These are phyloP conservation scores for Ustilago trichophora DNA, from an alignment of 1,284 basidiomycete genomes.

Conservation along the genomic window DNA sequence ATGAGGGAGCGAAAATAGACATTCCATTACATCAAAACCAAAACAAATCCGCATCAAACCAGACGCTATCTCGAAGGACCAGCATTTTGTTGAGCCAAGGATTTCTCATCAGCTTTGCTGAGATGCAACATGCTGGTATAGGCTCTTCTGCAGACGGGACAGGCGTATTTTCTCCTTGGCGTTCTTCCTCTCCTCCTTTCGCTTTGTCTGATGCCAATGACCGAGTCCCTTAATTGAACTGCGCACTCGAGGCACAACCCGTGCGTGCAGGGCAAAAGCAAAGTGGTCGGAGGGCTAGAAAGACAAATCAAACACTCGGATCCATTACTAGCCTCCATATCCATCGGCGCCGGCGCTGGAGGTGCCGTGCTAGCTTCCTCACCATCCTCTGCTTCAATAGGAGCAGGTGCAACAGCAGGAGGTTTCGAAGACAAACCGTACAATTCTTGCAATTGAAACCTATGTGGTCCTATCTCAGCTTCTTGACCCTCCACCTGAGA, in stretches of 20 bases:
- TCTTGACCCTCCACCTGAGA: constrained; percentile 60
- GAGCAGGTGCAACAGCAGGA: constrained; percentile 32
- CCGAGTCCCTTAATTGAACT: constrained; percentile 60
- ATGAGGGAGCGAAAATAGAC: too few relatives aligned
- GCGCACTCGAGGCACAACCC: constrained; percentile 64
- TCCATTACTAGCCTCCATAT: constrained; percentile 42
- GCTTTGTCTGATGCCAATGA: constrained; percentile 48
- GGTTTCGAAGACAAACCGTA: constrained; percentile 58
- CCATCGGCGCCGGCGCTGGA: constrained; percentile 18
- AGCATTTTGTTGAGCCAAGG: constrained; percentile 29
- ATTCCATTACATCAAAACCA: too few relatives aligned
- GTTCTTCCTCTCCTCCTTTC: constrained; percentile 59
- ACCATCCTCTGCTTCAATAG: constrained; percentile 14
- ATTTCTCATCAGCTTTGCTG: constrained; percentile 54
- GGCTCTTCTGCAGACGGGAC: constrained; percentile 61
- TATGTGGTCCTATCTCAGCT: constrained; percentile 60
- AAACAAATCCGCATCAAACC: too few relatives aligned
- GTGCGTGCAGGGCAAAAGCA: constrained; percentile 65
- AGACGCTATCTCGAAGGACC: too few relatives aligned
- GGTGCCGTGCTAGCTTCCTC: constrained; percentile 17
- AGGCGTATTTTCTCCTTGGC: constrained; percentile 59
- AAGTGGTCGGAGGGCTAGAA: constrained; percentile 54
- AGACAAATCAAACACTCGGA: constrained; percentile 65
- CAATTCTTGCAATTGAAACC: constrained; percentile 64
- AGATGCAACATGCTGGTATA: constrained; percentile 57